Percentiles rank a stretch among this genome's conserved stretches.
Evolutionary conservation across 192 early-diverging fungal species (phyloP).

Genomic region (Coemansia sp.): DNA sequence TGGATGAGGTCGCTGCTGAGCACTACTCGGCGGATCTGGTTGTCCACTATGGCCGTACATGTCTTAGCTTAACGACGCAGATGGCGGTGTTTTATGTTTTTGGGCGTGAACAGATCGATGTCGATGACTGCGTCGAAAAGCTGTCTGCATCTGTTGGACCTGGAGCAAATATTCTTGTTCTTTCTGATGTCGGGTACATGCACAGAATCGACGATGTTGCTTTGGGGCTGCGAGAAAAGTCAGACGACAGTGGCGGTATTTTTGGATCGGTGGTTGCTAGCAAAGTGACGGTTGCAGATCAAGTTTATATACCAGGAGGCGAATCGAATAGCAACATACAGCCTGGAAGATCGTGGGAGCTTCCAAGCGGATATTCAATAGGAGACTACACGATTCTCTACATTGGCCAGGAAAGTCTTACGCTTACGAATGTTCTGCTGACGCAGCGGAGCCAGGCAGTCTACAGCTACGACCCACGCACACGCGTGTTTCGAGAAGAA

Average conservation of each 20-base stretch:
- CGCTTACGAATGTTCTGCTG: constrained; percentile 87
- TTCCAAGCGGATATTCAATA: constrained; percentile 52
- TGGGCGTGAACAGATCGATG: constrained; percentile 70
- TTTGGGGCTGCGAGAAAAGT: neutral
- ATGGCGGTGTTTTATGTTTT: constrained; percentile 88
- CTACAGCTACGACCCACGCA: constrained; percentile 69
- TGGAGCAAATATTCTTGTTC: constrained; percentile 58
- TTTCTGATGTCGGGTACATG: constrained; percentile 76
- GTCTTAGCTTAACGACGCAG: constrained; percentile 78
- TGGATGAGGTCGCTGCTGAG: constrained; percentile 94
- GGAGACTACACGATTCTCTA: constrained; percentile 77
- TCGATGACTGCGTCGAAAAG: constrained; percentile 55
- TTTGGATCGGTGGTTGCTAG: constrained; percentile 13
- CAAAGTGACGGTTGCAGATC: constrained; percentile 11
- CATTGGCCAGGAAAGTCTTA: constrained; percentile 77
- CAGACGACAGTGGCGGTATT: neutral
- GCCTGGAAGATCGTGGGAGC: constrained; percentile 58
- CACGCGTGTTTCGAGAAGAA: constrained; percentile 58
- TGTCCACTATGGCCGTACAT: constrained; percentile 93
- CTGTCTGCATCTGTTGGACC: constrained; percentile 5
- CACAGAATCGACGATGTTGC: constrained; percentile 56
- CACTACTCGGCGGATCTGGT: constrained; percentile 86
- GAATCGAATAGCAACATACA: neutral
- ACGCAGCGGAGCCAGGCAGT: constrained; percentile 60
- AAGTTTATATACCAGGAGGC: constrained; percentile 14